Conservation (phyloP, 2,329 filamentous ascomycete genomes). For the Periconia macrospinosa region DNA sequence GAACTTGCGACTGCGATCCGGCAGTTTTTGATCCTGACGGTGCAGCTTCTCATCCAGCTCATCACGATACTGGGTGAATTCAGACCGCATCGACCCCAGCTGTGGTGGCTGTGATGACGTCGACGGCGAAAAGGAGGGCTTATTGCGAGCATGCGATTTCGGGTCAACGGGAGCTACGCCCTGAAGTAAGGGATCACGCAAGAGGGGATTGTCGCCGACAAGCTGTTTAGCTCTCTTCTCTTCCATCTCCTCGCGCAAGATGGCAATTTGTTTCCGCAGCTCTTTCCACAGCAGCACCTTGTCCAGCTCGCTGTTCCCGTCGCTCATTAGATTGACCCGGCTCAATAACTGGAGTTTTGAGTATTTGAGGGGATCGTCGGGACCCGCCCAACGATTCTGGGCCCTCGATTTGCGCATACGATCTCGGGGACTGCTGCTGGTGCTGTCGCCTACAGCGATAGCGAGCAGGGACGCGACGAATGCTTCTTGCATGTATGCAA, state of each 20-base stretch:
- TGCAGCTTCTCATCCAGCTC: slow-evolving; percentile 28
- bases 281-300: slow-evolving; percentile 45
- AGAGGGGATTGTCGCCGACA: neutral
- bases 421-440: too few relatives aligned
- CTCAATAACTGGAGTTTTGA: too few relatives aligned
- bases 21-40: neutral
- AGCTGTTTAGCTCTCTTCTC: slow-evolving; percentile 13
- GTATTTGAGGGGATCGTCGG: slow-evolving; percentile 23
- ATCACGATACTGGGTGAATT: slow-evolving; percentile 10
- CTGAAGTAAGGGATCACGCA: too few relatives aligned
- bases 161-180: too few relatives aligned
- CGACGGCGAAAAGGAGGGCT: neutral
- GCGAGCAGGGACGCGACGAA: slow-evolving; percentile 46
- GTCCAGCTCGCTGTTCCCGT: slow-evolving; percentile 33
- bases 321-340: neutral
- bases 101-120: neutral
- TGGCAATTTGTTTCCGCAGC: slow-evolving; percentile 48
- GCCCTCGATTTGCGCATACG: neutral
- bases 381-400: slow-evolving; percentile 28
- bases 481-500: slow-evolving; percentile 51
- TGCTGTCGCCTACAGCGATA: slow-evolving; percentile 30
- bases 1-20: too few relatives aligned
- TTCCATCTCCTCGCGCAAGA: slow-evolving; percentile 45
- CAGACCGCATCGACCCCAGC: too few relatives aligned
- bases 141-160: neutral